phyloP scores from a whole-genome alignment of 2,329 filamentous ascomycete species.

The Daldinia sp. region DNA sequence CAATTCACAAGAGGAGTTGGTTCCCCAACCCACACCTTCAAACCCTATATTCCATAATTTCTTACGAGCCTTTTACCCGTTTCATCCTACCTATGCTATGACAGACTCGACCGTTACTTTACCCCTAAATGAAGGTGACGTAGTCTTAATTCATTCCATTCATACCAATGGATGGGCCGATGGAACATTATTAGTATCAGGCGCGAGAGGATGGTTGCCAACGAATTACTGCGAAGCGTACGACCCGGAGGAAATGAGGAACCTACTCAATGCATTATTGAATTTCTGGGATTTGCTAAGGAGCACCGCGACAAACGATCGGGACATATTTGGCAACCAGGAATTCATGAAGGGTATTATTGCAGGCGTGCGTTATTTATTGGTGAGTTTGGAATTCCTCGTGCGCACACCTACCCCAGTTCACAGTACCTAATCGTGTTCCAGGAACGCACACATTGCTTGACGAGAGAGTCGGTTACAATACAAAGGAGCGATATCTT shows the following conservation, averaged over 20 bases:
- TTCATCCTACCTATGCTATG: conserved; percentile 79
- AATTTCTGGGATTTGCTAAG: conserved; percentile 92
- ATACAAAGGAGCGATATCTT: conserved; percentile 80
- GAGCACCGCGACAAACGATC: conserved; percentile 77
- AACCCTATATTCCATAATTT: conserved; percentile 89
- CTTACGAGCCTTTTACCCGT: conserved; percentile 91
- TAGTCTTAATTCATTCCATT: conserved; percentile 93
- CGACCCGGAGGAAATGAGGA: conserved; percentile 86
- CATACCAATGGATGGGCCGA: conserved; percentile 99
- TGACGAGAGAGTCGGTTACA: conserved; percentile 80
- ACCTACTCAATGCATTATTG: conserved; percentile 82
- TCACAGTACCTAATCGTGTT: conserved; percentile 19
- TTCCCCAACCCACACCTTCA: conserved; percentile 52
- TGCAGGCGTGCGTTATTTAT: conserved; percentile 86
- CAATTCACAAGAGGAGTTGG: conserved; percentile 68
- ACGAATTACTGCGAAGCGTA: conserved; percentile 99
- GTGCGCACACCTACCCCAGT: not conserved
- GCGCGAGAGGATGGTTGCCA: conserved; percentile 91
- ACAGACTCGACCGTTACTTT: conserved; percentile 89
- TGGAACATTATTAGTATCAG: conserved; percentile 85
- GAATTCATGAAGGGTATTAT: conserved; percentile 96
- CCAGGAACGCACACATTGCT: conserved; percentile 86
- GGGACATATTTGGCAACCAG: conserved; percentile 84
- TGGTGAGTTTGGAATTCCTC: conserved; percentile 66
- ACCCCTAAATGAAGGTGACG: conserved; percentile 86